These are phyloP conservation scores for Annona cherimola DNA, from an alignment of 164 flowering plant species.

Conservation along the genomic window DNA sequence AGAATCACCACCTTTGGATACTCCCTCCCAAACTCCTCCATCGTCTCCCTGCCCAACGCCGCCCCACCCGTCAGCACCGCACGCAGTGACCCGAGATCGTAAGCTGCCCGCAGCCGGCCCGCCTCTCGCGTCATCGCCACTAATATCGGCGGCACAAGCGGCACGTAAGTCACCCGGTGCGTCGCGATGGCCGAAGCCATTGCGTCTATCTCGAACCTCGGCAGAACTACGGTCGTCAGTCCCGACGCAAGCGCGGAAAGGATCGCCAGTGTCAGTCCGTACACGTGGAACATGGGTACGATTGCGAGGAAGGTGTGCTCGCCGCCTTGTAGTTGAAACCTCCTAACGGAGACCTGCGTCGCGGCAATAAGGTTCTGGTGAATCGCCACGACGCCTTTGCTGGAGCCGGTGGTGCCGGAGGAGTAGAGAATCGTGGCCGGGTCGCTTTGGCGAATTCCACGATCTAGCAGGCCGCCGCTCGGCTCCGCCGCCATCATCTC, in stretches of 20 bases:
- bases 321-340: constrained; percentile 32
- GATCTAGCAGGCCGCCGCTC: constrained; percentile 30
- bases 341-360: constrained; percentile 39
- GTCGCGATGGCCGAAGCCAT: constrained; percentile 41
- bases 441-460: constrained; percentile 59
- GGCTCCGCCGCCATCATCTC: constrained; percentile 43
- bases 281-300: constrained; percentile 93
- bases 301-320: constrained; percentile 55
- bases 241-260: constrained; percentile 47
- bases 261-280: constrained; percentile 60
- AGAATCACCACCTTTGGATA: constrained; percentile 59
- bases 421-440: constrained; percentile 82
- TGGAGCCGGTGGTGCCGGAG: constrained; percentile 86
- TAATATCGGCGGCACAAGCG: constrained; percentile 65
- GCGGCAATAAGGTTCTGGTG: constrained; percentile 69
- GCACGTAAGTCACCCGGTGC: constrained; percentile 43
- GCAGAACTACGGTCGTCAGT: constrained; percentile 46
- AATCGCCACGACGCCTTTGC: constrained; percentile 80
- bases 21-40: constrained; percentile 56
- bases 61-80: constrained; percentile 75
- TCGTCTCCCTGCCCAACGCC: constrained; percentile 79
- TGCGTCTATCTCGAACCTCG: constrained; percentile 51
- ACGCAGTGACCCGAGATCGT: constrained; percentile 47
- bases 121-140: constrained; percentile 43
- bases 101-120: constrained; percentile 31